phyloP scores from a whole-genome alignment of 805 yeast genomes.

The Hyphopichia homilentoma region DNA sequence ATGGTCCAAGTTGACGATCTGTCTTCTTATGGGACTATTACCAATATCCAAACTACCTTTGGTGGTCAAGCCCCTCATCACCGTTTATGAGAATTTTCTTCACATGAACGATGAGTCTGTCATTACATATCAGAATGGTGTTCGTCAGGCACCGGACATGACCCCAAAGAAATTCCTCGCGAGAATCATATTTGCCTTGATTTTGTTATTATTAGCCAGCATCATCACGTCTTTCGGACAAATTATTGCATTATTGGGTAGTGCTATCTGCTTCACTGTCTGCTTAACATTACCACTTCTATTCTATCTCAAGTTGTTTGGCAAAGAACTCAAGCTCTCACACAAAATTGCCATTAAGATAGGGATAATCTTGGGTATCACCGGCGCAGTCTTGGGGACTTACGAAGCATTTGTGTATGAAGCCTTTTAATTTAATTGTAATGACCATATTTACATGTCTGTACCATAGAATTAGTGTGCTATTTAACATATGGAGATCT shows the following conservation, averaged over 20 bases:
- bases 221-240: constrained; percentile 36
- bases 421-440: constrained; percentile 1
- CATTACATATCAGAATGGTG: constrained; percentile 2
- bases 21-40: constrained; percentile 33
- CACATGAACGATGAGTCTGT: constrained; percentile 3
- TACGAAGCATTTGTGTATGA: constrained; percentile 18
- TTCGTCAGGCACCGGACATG: constrained; percentile 2
- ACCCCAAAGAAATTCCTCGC: constrained; percentile 7
- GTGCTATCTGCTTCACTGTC: constrained; percentile 39
- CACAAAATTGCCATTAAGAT: constrained; percentile 9
- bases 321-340: constrained; percentile 13
- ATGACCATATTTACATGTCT: background rate
- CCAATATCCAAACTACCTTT: constrained; percentile 42
- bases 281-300: constrained; percentile 38
- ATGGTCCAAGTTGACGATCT: constrained; percentile 37
- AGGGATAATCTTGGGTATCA: constrained; percentile 17
- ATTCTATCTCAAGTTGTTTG: constrained; percentile 26
- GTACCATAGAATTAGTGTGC: too few relatives aligned
- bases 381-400: constrained; percentile 24
- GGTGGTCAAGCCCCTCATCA: constrained; percentile 34
- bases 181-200: constrained; percentile 20
- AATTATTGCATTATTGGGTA: constrained; percentile 38
- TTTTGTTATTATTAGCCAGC: constrained; percentile 22
- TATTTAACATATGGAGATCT: background rate
- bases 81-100: constrained; percentile 32